Base-by-base conservation (phyloP, 495 filamentous ascomycete species). In the Penicillium paradoxum region DNA sequence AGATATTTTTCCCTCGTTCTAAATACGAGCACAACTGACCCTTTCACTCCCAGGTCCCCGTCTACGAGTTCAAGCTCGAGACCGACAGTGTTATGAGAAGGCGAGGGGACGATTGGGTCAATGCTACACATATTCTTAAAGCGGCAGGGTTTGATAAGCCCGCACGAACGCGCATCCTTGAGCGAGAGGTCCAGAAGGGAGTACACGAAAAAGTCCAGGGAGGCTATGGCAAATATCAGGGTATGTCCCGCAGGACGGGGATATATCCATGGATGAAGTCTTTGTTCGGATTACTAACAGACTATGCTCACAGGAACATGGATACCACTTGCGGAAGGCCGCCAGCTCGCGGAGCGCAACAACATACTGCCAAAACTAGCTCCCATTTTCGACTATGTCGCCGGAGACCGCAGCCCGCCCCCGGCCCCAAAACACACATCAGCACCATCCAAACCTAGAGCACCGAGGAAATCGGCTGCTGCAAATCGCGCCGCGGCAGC, bases 221-320 rank as follows among this genome's bases (percentile, higher is more conserved):
- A 55, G 93, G 93, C 19, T 98, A 97, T 70, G 93, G 93, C 48
- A 98, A 97, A 81, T 98, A 97, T 59, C 93, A 98, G 75, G 91
- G 91, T 89, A 58, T 34, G 48, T 39, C 30, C 46, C n/a, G 14
- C 4, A 9, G 10, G 2, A 3, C 7, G 4, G 24, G 8, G 39
- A 11, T 15, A 32, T 21, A n/a, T n/a, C n/a, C n/a, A n/a, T n/a
- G n/a, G n/a, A n/a, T 25, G 32, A 44, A 34, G 17, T 0, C 15
- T 14, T 25, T 14, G 21, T 8, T 21, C 13, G 25, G n/a, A 11
- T 29, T 55, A 18, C 60, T 66, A 51, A 71, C 25, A 48, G 44
- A 54, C 11, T 10, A 9, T 25, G 22, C 15, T 4, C 2, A 11
- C 45, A 93, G 91, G 92, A 53, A 98, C 93, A 37, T 98, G 95